These are phyloP conservation scores for Byssochlamys sp. DNA, from an alignment of 2,329 filamentous ascomycete genomes.

Conservation along the genomic window DNA sequence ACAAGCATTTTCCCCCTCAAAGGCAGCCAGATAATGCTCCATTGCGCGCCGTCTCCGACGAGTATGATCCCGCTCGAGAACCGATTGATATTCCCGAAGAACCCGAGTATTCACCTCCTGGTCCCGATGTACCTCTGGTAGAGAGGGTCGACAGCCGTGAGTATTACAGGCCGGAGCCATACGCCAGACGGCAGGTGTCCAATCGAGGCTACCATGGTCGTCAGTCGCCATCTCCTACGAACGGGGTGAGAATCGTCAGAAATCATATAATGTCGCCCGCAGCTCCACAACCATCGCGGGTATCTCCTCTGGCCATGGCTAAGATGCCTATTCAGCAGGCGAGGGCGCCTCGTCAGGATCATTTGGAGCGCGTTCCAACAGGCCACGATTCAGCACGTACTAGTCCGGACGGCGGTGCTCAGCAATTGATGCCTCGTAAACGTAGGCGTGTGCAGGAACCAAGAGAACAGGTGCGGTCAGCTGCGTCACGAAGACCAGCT, in stretches of 20 bases:
- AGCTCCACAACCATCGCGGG: constrained; percentile 66
- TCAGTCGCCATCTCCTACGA: constrained; percentile 26
- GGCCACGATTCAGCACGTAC: constrained; percentile 27
- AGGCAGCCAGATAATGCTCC: constrained; percentile 19
- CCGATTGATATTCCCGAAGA: constrained; percentile 32
- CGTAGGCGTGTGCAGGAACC: constrained; percentile 40
- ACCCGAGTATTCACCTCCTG: constrained; percentile 40
- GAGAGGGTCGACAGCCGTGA: constrained; percentile 19
- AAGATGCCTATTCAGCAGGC: constrained; percentile 47
- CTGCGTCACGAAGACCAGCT: constrained; percentile 24
- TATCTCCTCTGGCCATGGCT: constrained; percentile 47
- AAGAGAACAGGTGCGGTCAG: constrained; percentile 23
- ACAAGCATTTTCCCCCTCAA: constrained; percentile 22
- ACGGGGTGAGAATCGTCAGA: constrained; percentile 55
- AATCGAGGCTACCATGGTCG: constrained; percentile 33
- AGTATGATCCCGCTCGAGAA: constrained; percentile 14
- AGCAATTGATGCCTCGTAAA: constrained; percentile 42
- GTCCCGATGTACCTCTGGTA: constrained; percentile 27
- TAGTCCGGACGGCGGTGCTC: constrained; percentile 35
- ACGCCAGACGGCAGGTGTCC: constrained; percentile 29
- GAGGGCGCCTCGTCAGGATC: constrained; percentile 40
- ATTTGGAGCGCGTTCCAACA: constrained; percentile 17
- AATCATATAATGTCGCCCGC: constrained; percentile 64
- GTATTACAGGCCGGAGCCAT: constrained; percentile 13
- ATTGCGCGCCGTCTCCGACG: constrained; percentile 11